A percentile compares a stretch with the other conserved stretches of the same genome.
Conservation (phyloP, 805 yeast species). For the Zygosaccharomyces gambellarensis region DNA sequence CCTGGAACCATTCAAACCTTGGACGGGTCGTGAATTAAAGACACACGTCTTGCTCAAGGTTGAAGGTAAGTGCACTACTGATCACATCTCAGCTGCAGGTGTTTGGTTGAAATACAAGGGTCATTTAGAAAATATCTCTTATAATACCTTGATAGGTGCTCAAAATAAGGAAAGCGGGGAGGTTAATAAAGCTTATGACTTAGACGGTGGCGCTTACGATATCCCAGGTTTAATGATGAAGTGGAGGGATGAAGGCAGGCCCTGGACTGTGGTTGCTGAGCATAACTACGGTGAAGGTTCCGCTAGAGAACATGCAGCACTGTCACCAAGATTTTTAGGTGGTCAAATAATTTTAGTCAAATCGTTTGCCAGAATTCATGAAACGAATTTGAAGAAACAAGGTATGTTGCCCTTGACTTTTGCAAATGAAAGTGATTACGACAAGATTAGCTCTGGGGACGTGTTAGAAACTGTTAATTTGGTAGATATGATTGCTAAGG, state of each 20-base stretch:
- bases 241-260: conserved; percentile 80
- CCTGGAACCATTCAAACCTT: conserved; percentile 79
- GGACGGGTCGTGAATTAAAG: conserved; percentile 80
- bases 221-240: conserved; percentile 96
- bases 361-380: conserved; percentile 97
- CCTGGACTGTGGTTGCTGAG: conserved; percentile 96
- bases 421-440: conserved; percentile 86
- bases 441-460: conserved; percentile 72
- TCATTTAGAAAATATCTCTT: conserved; percentile 89
- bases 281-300: conserved; percentile 99
- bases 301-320: conserved; percentile 98
- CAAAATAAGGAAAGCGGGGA: conserved; percentile 96
- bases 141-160: conserved; percentile 95
- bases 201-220: conserved; percentile 68
- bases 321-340: conserved; percentile 91
- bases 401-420: conserved; percentile 95
- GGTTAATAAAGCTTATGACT: conserved; percentile 84
- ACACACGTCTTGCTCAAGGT: conserved; percentile 80
- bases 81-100: conserved; percentile 98
- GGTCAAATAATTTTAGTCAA: conserved; percentile 85
- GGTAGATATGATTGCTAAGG: conserved; percentile 67
- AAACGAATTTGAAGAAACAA: conserved; percentile 95
- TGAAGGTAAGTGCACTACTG: conserved; percentile 97
- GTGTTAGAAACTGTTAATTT: conserved; percentile 68
- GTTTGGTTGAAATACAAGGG: conserved; percentile 98